A percentile compares a stretch with the other conserved stretches of the same genome.
Conservation (phyloP, 441 rosid genomes). For the Adansonia madagascariensis region DNA sequence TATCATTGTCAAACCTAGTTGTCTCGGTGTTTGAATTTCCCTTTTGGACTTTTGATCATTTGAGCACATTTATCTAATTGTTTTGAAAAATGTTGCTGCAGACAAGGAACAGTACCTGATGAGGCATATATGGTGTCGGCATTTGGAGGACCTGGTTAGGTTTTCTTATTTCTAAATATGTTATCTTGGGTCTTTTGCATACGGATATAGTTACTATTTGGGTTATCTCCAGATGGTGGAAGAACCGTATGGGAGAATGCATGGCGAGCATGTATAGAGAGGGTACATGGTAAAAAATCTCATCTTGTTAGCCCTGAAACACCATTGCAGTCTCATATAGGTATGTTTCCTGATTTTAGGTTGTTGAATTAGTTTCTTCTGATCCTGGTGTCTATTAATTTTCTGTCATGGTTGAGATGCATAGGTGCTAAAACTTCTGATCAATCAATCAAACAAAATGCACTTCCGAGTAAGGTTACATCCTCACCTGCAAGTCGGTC, state of each 20-base stretch:
- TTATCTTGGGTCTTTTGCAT: conserved; percentile 13
- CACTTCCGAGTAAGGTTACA: conserved; percentile 51
- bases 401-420: conserved; percentile 30
- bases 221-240: conserved; percentile 67
- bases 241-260: conserved; percentile 85
- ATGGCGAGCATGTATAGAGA: conserved; percentile 73
- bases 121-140: conserved; percentile 97
- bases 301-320: conserved; percentile 61
- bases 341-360: conserved; percentile 39
- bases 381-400: conserved; percentile 15
- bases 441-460: conserved; percentile 56
- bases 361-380: conserved; percentile 18
- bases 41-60: not conserved
- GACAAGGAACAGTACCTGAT: conserved; percentile 92
- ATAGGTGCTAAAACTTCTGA: conserved; percentile 57
- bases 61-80: conserved; percentile 23
- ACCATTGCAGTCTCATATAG: conserved; percentile 70
- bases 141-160: conserved; percentile 91
- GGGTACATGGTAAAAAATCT: conserved; percentile 60
- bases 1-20: conserved; percentile 16
- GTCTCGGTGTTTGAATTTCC: not conserved
- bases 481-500: conserved; percentile 59
- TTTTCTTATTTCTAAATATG: conserved; percentile 22
- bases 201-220: conserved; percentile 30
- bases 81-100: conserved; percentile 46